phyloP scores from a whole-genome alignment of 2,329 filamentous ascomycete genomes.

The Colletotrichum eremochloae region DNA sequence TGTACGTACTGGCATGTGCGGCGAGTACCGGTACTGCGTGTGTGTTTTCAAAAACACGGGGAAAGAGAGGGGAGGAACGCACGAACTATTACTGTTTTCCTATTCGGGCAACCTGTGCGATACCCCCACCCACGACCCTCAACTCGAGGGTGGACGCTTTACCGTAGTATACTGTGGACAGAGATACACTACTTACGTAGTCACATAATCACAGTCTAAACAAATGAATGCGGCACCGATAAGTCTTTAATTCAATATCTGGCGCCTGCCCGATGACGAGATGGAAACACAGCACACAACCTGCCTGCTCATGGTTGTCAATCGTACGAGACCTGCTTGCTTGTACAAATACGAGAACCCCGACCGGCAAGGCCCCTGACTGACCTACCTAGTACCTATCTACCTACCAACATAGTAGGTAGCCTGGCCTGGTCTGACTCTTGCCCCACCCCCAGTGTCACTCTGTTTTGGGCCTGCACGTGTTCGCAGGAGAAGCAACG shows the following conservation, averaged over 20 bases:
- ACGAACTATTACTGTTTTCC: slow-evolving; percentile 10
- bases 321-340: too few relatives aligned
- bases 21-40: too few relatives aligned
- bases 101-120: slow-evolving; percentile 39
- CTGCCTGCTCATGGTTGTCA: not conserved
- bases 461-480: not conserved
- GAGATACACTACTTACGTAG: not conserved
- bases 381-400: too few relatives aligned
- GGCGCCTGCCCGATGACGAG: not conserved
- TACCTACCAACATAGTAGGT: too few relatives aligned
- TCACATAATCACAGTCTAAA: not conserved
- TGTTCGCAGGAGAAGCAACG: not conserved
- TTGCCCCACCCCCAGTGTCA: too few relatives aligned
- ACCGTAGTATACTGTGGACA: too few relatives aligned
- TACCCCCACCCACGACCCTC: not conserved
- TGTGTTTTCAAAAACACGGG: too few relatives aligned
- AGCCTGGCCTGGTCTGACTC: too few relatives aligned
- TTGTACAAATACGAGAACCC: too few relatives aligned
- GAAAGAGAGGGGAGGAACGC: slow-evolving; percentile 3
- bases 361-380: too few relatives aligned
- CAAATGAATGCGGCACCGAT: not conserved
- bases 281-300: not conserved
- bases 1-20: too few relatives aligned
- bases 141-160: too few relatives aligned
- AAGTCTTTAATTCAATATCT: not conserved